A percentile compares a stretch with the other conserved stretches of the same genome.
Evolutionary conservation across 2,329 filamentous ascomycete species (phyloP).

Genomic region (Cladophialophora psammophila): DNA sequence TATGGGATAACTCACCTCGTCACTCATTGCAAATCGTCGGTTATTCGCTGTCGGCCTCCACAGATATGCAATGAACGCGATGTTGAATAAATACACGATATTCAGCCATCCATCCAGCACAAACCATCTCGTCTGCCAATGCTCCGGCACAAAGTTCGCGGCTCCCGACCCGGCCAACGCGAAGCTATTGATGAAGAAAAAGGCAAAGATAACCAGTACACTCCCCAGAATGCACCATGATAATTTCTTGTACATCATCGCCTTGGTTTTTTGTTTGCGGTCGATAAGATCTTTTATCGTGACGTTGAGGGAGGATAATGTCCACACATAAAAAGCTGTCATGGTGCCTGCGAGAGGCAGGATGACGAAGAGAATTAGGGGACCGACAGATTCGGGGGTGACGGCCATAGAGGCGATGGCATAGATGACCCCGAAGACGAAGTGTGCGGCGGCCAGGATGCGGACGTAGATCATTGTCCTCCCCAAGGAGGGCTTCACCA

Average conservation of each 20-base stretch:
- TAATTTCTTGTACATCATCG: slow-evolving; percentile 94
- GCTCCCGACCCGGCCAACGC: slow-evolving; percentile 85
- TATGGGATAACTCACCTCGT: slow-evolving; percentile 68
- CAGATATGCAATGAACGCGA: slow-evolving; percentile 90
- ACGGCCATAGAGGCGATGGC: slow-evolving; percentile 87
- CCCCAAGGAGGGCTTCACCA: slow-evolving; percentile 91
- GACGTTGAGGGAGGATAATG: slow-evolving; percentile 88
- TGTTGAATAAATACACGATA: slow-evolving; percentile 91
- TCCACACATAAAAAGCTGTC: slow-evolving; percentile 99
- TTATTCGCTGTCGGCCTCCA: slow-evolving; percentile 98
- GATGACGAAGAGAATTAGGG: slow-evolving; percentile 89
- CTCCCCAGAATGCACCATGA: slow-evolving; percentile 97
- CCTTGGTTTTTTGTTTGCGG: slow-evolving; percentile 91
- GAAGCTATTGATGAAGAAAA: slow-evolving; percentile 98
- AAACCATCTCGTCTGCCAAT: slow-evolving; percentile 99
- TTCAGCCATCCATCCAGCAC: slow-evolving; percentile 97
- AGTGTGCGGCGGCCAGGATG: slow-evolving; percentile 88
- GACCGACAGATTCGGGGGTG: slow-evolving; percentile 86
- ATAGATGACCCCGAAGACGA: slow-evolving; percentile 88
- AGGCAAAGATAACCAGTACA: slow-evolving; percentile 94
- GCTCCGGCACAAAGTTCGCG: slow-evolving; percentile 89
- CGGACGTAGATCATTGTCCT: slow-evolving; percentile 94
- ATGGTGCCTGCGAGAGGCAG: slow-evolving; percentile 89
- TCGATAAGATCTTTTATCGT: slow-evolving; percentile 97
- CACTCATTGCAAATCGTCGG: slow-evolving; percentile 96